phyloP scores from a whole-genome alignment of 2,329 filamentous ascomycete species.

The Aspergillus novoparasiticus region DNA sequence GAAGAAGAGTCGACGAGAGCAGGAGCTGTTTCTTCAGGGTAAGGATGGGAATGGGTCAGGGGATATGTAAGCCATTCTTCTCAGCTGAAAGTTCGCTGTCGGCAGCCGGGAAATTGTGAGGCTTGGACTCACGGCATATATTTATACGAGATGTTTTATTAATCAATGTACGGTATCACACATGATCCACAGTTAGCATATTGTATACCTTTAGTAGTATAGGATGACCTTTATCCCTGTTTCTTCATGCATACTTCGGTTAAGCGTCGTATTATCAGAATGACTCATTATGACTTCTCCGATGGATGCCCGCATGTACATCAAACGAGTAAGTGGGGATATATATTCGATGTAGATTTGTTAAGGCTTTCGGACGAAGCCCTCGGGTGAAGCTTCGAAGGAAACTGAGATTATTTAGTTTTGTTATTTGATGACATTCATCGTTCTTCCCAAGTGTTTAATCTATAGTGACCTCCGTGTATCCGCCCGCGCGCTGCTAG shows the following conservation, averaged over 20 bases:
- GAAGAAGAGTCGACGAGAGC: conserved; percentile 62
- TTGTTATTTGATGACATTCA: neutral
- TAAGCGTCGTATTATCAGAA: neutral
- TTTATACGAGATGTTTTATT: neutral
- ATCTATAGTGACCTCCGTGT: neutral
- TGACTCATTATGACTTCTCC: neutral
- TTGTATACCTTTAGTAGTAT: too few relatives aligned
- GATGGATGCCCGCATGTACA: too few relatives aligned
- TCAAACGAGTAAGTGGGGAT: too few relatives aligned
- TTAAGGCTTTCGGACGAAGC: too few relatives aligned
- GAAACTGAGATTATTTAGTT: neutral
- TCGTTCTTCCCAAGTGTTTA: neutral
- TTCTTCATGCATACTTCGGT: neutral
- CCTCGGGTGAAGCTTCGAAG: too few relatives aligned
- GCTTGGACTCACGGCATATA: neutral
- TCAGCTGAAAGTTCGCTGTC: neutral
- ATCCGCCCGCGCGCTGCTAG: too few relatives aligned
- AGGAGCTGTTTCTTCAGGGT: conserved; percentile 56
- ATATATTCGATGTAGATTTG: too few relatives aligned
- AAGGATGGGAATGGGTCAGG: conserved; percentile 19
- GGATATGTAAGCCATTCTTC: neutral
- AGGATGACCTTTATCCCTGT: neutral
- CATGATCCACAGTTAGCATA: too few relatives aligned
- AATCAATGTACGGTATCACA: neutral
- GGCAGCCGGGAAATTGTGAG: neutral